Evolutionary conservation across 768 basidiomycete genomes (phyloP).

Genomic region (Infundibulicybe gibba): DNA sequence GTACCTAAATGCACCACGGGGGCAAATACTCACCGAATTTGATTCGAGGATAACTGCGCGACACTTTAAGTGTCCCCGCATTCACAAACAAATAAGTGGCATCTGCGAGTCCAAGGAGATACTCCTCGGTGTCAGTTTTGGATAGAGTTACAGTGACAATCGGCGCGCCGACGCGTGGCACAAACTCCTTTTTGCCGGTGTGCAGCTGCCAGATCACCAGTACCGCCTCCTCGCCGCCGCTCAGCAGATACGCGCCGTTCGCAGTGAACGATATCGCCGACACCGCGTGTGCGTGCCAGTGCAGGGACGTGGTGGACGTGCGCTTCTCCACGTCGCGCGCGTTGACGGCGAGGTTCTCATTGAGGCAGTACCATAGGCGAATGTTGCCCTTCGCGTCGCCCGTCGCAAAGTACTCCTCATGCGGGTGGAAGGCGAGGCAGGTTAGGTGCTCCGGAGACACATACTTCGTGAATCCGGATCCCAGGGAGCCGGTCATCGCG

Average conservation of each 20-base stretch:
- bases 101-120: conserved; percentile 79
- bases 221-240: conserved; percentile 93
- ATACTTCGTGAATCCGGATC: conserved; percentile 76
- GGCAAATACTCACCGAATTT: conserved; percentile 57
- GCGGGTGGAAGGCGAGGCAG: conserved; percentile 84
- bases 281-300: conserved; percentile 97
- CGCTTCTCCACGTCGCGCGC: conserved; percentile 68
- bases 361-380: conserved; percentile 90
- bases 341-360: conserved; percentile 48
- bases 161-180: conserved; percentile 88
- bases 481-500: conserved; percentile 50
- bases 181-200: conserved; percentile 84
- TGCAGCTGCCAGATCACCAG: conserved; percentile 97
- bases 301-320: conserved; percentile 80
- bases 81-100: conserved; percentile 76
- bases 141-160: conserved; percentile 68
- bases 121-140: conserved; percentile 62
- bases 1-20: too few species aligned
- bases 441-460: conserved; percentile 78
- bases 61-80: conserved; percentile 67
- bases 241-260: conserved; percentile 90
- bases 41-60: conserved; percentile 70
- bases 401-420: conserved; percentile 92
- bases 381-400: conserved; percentile 86
- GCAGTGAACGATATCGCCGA: conserved; percentile 82